Conservation (phyloP, 345 rosid species). For the Rhodamnia argentea region DNA sequence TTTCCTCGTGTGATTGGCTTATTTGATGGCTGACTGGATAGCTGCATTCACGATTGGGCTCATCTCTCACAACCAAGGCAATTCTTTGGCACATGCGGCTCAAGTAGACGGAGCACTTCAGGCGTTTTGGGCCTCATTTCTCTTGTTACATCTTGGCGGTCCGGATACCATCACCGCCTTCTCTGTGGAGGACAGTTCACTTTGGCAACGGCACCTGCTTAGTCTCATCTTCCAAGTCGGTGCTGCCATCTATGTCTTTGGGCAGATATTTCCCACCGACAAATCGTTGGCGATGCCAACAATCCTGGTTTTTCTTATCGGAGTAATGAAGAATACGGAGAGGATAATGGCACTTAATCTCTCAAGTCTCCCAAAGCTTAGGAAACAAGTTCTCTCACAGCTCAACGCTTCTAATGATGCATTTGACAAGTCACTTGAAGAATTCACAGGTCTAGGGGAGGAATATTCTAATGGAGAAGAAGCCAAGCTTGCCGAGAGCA, state of each 20-base stretch:
- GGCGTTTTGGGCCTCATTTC: background rate
- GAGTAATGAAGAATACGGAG: background rate
- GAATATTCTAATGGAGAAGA: background rate
- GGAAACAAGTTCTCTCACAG: background rate
- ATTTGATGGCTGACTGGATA: background rate
- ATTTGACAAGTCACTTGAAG: background rate
- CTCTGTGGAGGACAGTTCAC: background rate
- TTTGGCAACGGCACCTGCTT: background rate
- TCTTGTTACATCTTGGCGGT: background rate
- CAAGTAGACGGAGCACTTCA: background rate
- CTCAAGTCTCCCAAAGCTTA: background rate
- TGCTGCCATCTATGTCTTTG: background rate
- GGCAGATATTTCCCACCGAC: too few relatives aligned
- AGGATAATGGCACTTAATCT: background rate
- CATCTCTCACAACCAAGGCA: background rate
- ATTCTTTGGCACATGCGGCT: accelerated
- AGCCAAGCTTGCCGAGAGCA: background rate
- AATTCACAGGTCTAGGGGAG: background rate
- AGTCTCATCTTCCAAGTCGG: background rate
- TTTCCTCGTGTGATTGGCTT: background rate
- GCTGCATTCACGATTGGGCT: background rate
- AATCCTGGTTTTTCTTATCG: too few relatives aligned
- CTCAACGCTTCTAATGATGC: too few relatives aligned
- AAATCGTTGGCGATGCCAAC: background rate
- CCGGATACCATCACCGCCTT: background rate